These are phyloP conservation scores for Tolypocladium amazonense DNA, from an alignment of 2,329 filamentous ascomycete species.

Conservation along the genomic window DNA sequence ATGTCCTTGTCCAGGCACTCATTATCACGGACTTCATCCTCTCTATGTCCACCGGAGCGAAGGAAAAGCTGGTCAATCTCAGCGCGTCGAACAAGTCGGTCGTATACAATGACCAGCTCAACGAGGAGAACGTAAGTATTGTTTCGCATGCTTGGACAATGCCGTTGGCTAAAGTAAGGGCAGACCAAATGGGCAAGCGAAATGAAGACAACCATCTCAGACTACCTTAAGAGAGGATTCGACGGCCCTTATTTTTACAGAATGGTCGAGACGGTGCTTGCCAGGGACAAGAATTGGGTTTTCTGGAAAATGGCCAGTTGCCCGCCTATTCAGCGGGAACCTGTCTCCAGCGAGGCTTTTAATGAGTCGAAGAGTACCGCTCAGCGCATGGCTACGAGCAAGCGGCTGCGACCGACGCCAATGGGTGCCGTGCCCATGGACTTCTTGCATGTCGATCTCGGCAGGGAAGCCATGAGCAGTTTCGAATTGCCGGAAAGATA, in stretches of 20 bases:
- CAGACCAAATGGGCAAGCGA: slow-evolving; percentile 74
- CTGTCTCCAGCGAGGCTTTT: slow-evolving; percentile 60
- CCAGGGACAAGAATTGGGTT: slow-evolving; percentile 96
- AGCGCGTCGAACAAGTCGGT: slow-evolving; percentile 73
- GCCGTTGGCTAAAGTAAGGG: slow-evolving; percentile 5
- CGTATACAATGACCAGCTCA: slow-evolving; percentile 67
- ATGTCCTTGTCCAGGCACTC: slow-evolving; percentile 88
- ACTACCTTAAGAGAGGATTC: slow-evolving; percentile 67
- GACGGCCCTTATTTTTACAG: slow-evolving; percentile 92
- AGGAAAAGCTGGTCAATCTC: slow-evolving; percentile 62
- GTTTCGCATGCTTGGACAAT: neutral
- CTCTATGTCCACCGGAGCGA: slow-evolving; percentile 74
- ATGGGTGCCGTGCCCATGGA: slow-evolving; percentile 66
- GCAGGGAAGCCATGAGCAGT: slow-evolving; percentile 50
- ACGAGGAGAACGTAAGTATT: slow-evolving; percentile 67
- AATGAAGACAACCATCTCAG: slow-evolving; percentile 69
- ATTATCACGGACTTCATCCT: slow-evolving; percentile 93
- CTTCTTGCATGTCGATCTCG: slow-evolving; percentile 62
- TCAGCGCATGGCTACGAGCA: slow-evolving; percentile 56
- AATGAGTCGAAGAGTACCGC: slow-evolving; percentile 56
- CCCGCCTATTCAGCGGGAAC: slow-evolving; percentile 68
- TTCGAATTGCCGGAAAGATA: slow-evolving; percentile 58
- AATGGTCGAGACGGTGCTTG: slow-evolving; percentile 93
- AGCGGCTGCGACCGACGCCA: slow-evolving; percentile 56
- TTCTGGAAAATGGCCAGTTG: slow-evolving; percentile 96